A percentile compares a stretch with the other conserved stretches of the same genome.
Conservation (phyloP, 306 rosid genomes). For the Cucumis hystrix region DNA sequence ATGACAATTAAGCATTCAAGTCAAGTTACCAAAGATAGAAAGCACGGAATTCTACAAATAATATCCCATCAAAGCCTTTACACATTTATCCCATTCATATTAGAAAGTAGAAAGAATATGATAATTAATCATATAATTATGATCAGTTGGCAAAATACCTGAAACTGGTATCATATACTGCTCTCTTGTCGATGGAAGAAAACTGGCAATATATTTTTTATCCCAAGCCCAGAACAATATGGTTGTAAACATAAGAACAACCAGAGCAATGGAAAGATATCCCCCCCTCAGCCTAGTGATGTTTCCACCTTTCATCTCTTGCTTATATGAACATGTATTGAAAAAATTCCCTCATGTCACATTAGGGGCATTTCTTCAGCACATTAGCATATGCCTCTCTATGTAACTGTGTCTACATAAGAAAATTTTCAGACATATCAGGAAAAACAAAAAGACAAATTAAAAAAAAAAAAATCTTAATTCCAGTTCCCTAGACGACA, state of each 20-base stretch:
- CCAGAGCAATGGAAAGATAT: conserved; percentile 34
- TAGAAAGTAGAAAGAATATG: too few relatives aligned
- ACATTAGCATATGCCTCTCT: neutral
- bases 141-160: conserved; percentile 12
- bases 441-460: neutral
- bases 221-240: conserved; percentile 58
- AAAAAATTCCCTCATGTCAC: neutral
- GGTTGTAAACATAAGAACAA: conserved; percentile 34
- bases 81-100: neutral
- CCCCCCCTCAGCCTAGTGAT: conserved; percentile 30
- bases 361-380: neutral
- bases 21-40: neutral
- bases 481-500: neutral
- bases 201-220: conserved; percentile 38
- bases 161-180: conserved; percentile 37
- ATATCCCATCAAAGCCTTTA: neutral
- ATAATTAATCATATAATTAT: neutral
- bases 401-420: neutral
- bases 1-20: neutral
- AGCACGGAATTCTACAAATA: neutral
- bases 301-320: conserved; percentile 54
- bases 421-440: neutral
- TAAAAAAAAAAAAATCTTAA: too few relatives aligned
- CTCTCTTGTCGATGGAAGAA: conserved; percentile 32
- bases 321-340: neutral